Evolutionary conservation across 2,329 filamentous ascomycete genomes (phyloP).

Genomic region (Knoxdaviesia capensis): DNA sequence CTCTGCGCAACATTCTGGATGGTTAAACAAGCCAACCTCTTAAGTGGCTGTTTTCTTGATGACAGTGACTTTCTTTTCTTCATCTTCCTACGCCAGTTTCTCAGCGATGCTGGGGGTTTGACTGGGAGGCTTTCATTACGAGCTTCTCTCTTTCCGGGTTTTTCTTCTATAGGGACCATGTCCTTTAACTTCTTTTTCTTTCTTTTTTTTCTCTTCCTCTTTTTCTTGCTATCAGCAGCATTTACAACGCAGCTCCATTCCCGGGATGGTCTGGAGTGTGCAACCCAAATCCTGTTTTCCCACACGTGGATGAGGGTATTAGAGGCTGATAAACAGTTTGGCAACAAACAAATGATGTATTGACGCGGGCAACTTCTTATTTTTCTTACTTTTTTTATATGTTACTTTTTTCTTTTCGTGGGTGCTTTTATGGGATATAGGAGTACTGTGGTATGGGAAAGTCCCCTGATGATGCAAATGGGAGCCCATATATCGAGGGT

Average conservation of each 20-base stretch:
- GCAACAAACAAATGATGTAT: conserved; percentile 1
- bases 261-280: neutral
- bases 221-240: conserved; percentile 1
- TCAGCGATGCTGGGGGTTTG: neutral
- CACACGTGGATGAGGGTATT: neutral
- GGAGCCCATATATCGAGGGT: neutral
- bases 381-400: neutral
- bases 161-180: neutral
- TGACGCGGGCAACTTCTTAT: conserved; percentile 1
- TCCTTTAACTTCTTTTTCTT: neutral
- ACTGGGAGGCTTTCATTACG: conserved; percentile 1
- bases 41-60: neutral
- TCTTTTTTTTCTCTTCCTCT: neutral
- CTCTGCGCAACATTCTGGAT: too few relatives aligned
- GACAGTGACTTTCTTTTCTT: neutral
- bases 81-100: conserved; percentile 1
- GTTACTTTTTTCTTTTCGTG: neutral
- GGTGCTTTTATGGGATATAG: neutral
- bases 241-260: neutral
- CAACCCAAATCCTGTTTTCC: neutral
- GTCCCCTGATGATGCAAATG: neutral
- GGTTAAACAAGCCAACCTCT: neutral
- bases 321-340: too few relatives aligned
- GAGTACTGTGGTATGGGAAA: neutral
- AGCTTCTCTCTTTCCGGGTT: neutral